Percentiles rank a stretch among this genome's conserved stretches.
Evolutionary conservation across 176 grass and related monocot genomes (phyloP).

Genomic region (Cenchrus americanus): DNA sequence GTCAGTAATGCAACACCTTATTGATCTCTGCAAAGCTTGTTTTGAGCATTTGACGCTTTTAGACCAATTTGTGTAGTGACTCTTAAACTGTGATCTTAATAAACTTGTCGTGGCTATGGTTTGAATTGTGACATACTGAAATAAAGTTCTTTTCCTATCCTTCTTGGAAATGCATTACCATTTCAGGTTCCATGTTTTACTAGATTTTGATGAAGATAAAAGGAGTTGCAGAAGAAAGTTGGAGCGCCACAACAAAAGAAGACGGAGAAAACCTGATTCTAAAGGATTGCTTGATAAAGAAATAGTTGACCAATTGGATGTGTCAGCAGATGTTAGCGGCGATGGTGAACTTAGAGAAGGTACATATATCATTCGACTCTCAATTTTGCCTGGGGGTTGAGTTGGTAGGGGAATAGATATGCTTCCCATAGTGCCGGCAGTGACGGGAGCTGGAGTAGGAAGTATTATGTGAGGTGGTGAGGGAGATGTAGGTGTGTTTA

Average conservation of each 20-base stretch:
- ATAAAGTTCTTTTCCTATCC: neutral
- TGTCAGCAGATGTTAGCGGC: slow-evolving; percentile 54
- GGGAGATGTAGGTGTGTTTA: too few relatives aligned
- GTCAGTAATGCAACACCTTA: neutral
- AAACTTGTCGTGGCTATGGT: neutral
- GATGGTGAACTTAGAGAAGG: slow-evolving; percentile 66
- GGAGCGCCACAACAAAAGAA: slow-evolving; percentile 93
- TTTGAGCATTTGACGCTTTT: neutral
- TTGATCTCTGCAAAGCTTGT: neutral
- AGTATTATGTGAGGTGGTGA: too few relatives aligned
- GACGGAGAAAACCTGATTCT: slow-evolving; percentile 78
- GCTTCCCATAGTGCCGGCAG: neutral
- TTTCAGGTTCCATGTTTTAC: slow-evolving; percentile 92
- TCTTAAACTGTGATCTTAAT: slow-evolving; percentile 3
- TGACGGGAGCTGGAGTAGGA: neutral
- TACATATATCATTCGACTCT: slow-evolving; percentile 29
- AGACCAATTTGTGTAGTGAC: slow-evolving; percentile 8
- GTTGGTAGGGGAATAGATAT: neutral
- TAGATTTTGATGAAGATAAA: slow-evolving; percentile 98
- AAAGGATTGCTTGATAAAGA: slow-evolving; percentile 69
- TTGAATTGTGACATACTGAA: slow-evolving; percentile 24
- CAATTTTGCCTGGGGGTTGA: neutral
- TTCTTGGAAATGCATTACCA: neutral
- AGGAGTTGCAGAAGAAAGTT: slow-evolving; percentile 97
- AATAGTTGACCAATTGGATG: slow-evolving; percentile 62